Evolutionary conservation across 2,329 filamentous ascomycete genomes (phyloP), one percentile per base, ranked within the genome.

Genomic region (Aphanocladium album): DNA sequence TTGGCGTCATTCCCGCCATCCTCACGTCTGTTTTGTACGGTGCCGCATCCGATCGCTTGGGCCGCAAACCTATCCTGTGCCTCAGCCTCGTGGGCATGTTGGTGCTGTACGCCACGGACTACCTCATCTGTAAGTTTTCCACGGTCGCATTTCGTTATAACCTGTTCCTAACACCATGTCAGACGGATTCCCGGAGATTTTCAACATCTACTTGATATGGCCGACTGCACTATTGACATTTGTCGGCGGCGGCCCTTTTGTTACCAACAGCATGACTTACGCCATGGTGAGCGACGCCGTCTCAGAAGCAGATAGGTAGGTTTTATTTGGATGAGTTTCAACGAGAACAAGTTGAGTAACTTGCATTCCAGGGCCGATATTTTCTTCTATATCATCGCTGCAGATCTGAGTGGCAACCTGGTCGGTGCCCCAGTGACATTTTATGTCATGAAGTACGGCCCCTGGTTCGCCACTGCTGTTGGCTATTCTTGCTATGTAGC

Each of bases 121-220:
- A 46, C 23, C 6, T 19, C 5, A 56, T 56, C 5, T 56, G 41
- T 46, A 45, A 30, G 8, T 2, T 23, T 2, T 30, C 11, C 2
- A 5, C 14, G 46, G 16, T 23, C 46, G 25, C 23, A 8, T 12
- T 12, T 7, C 25, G 25, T 30, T 5, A 23, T 21, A 30, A 25
- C 19, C 30, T 19, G 11, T 16, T 11, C 6, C 27, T 37, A 17
- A n/a, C 8, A 2, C 16, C 4, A 5, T 21, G 3, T 19, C 33
- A 59, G 57, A 41, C 16, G n/a, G 37, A 3, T 59, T 59, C 19
- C 49, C 57, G 2, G 12, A 45, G 1, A 23, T 43, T 9, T 43
- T 59, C 25, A 25, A n/a, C n/a, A 27, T 59, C 3, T 41, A 45
- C n/a, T 35, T 52, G 35, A 52, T 59, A 41, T 59, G 57, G 46